These are phyloP conservation scores for Amanita pseudoporphyria DNA, from an alignment of 768 basidiomycete species.

Conservation along the genomic window DNA sequence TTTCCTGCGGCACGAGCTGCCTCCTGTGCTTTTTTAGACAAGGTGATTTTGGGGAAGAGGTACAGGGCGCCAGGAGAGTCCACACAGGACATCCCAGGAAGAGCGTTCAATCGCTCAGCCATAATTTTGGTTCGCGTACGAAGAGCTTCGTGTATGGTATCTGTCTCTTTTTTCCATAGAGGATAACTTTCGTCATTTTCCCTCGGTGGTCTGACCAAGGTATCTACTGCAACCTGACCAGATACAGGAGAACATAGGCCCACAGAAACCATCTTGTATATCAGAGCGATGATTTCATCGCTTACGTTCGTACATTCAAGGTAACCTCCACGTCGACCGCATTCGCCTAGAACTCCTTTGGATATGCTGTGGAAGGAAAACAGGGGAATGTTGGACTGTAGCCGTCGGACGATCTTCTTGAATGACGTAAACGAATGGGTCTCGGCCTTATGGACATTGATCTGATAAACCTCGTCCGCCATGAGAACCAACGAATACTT, in stretches of 20 bases:
- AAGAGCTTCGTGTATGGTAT: slow-evolving; percentile 67
- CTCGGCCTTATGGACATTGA: slow-evolving; percentile 67
- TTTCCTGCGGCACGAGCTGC: slow-evolving; percentile 67
- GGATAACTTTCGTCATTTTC: slow-evolving; percentile 65
- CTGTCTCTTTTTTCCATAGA: slow-evolving; percentile 79
- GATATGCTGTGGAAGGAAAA: slow-evolving; percentile 97
- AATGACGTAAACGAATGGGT: slow-evolving; percentile 83
- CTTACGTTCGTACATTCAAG: slow-evolving; percentile 85
- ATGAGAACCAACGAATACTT: slow-evolving; percentile 79
- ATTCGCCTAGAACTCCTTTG: slow-evolving; percentile 94
- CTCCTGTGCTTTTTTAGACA: slow-evolving; percentile 63
- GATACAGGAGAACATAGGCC: slow-evolving; percentile 81
- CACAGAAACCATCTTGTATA: slow-evolving; percentile 96
- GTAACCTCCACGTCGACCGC: slow-evolving; percentile 95
- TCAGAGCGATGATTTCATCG: slow-evolving; percentile 67
- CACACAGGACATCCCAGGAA: slow-evolving; percentile 87
- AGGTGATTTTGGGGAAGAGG: slow-evolving; percentile 75
- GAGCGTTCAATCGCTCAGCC: slow-evolving; percentile 67
- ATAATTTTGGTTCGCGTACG: slow-evolving; percentile 62
- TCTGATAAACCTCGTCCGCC: slow-evolving; percentile 98
- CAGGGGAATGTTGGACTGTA: slow-evolving; percentile 69
- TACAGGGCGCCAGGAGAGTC: slow-evolving; percentile 90
- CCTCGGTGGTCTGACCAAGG: slow-evolving; percentile 85
- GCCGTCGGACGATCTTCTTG: slow-evolving; percentile 72
- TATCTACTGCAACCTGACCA: slow-evolving; percentile 92